These are phyloP conservation scores for Mycocentrospora acerina DNA, from an alignment of 2,329 filamentous ascomycete genomes.

Conservation along the genomic window DNA sequence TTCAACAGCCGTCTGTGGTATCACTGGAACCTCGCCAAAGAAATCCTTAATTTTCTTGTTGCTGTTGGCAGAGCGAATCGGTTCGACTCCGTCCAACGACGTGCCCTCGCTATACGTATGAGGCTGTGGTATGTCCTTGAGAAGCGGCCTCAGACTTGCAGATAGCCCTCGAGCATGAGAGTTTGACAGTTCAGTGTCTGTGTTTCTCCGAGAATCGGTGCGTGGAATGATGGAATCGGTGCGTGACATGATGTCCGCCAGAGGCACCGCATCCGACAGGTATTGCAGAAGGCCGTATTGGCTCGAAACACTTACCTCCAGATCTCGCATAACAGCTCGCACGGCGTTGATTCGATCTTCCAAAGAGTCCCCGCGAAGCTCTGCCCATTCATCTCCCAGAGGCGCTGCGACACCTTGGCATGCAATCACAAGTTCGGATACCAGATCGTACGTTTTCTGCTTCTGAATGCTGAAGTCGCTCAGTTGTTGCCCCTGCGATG, in stretches of 20 bases:
- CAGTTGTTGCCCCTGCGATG: slow-evolving; percentile 80
- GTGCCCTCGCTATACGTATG: slow-evolving; percentile 67
- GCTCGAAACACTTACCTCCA: slow-evolving; percentile 85
- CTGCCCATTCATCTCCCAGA: slow-evolving; percentile 91
- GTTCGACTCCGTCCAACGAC: slow-evolving; percentile 35
- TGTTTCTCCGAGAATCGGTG: slow-evolving; percentile 45
- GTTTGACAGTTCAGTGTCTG: slow-evolving; percentile 40
- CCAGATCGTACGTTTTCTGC: slow-evolving; percentile 89
- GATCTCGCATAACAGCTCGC: slow-evolving; percentile 70
- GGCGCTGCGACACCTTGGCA: slow-evolving; percentile 93
- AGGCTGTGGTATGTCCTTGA: slow-evolving; percentile 59
- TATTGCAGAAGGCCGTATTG: slow-evolving; percentile 86
- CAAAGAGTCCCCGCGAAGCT: slow-evolving; percentile 84
- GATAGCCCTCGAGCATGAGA: slow-evolving; percentile 34
- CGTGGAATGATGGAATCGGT: slow-evolving; percentile 19
- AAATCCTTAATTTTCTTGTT: slow-evolving; percentile 54
- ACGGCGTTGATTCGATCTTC: slow-evolving; percentile 85
- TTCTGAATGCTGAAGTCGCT: slow-evolving; percentile 88
- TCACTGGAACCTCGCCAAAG: slow-evolving; percentile 54
- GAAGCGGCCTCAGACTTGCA: slow-evolving; percentile 45
- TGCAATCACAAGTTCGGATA: slow-evolving; percentile 82
- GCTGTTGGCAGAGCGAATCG: slow-evolving; percentile 41
- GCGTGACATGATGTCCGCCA: slow-evolving; percentile 30
- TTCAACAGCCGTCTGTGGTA: slow-evolving; percentile 58
- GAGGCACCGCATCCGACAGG: slow-evolving; percentile 75